These are phyloP conservation scores for Diaporthe citrichinensis DNA, from an alignment of 2,329 filamentous ascomycete species.

Conservation along the genomic window DNA sequence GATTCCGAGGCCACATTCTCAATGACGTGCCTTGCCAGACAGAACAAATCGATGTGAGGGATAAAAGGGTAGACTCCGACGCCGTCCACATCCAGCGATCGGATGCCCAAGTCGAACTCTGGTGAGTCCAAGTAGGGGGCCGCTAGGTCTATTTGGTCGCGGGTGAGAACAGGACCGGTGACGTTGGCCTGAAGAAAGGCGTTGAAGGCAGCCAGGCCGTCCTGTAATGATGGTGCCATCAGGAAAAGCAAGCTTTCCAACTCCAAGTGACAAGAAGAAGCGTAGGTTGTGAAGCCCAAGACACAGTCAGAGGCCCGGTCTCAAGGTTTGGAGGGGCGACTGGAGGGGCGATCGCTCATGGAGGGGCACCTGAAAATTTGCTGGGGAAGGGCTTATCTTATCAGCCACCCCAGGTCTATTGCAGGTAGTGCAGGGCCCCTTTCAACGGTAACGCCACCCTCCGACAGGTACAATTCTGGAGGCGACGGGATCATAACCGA, in stretches of 20 bases:
- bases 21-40: slow-evolving; percentile 73
- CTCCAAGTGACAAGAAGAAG: not conserved
- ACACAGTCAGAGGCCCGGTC: not conserved
- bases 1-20: slow-evolving; percentile 50
- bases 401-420: not conserved
- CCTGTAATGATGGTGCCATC: slow-evolving; percentile 49
- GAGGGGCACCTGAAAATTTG: slow-evolving; percentile 37
- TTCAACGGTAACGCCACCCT: not conserved
- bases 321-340: not conserved
- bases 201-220: slow-evolving; percentile 79
- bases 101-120: slow-evolving; percentile 73
- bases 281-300: slow-evolving; percentile 2
- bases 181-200: slow-evolving; percentile 90
- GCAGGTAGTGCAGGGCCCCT: too few relatives aligned
- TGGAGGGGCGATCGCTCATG: not conserved
- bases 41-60: slow-evolving; percentile 86
- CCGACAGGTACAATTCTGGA: not conserved
- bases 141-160: slow-evolving; percentile 38
- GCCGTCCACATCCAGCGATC: slow-evolving; percentile 82
- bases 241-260: not conserved
- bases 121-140: slow-evolving; percentile 37
- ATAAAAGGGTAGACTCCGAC: slow-evolving; percentile 88
- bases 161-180: slow-evolving; percentile 83
- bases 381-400: slow-evolving; percentile 25
- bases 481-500: not conserved